Evolutionary conservation across 306 rosid genomes (phyloP), one percentile per base, ranked within the genome.

Genomic region (Elaeagnus macrophylla): DNA sequence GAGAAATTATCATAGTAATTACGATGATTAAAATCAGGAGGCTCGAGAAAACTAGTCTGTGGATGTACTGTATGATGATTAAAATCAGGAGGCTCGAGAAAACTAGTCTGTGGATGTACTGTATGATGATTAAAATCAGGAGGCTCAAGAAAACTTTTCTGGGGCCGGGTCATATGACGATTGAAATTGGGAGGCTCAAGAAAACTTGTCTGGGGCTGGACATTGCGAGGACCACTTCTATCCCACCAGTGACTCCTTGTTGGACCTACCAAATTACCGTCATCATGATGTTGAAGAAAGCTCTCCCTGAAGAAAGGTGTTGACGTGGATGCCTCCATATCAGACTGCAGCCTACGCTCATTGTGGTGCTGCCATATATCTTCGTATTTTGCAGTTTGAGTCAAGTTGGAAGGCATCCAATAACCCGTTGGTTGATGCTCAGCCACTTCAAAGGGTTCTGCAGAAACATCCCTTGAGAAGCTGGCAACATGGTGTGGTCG

Each of bases 161-260:
- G 83, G 54, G 67, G 68, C 15, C 64, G 79, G 47, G n/a, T n/a
- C n/a, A n/a, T 1, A 25, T 25, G 4, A 25, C 32, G 32, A 25
- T 25, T 25, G 32, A 25, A 25, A 25, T 25, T 25, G 32, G 32
- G 32, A 25, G 32, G 99, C 72, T 91, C 96, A 12, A 80, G 71
- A 65, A 91, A 84, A 76, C 99, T 91, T 40, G 86, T 57, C 60
- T 75, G 83, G 54, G 67, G 68, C 15, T 67, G 79, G 47, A 20
- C 74, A 39, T 53, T 56, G 12, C 13, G 73, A 0, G 56, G 63
- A n/a, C 19, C 51, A 51, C 72, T 80, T 71, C 99, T 81, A 48
- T 62, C 89, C 99, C 99, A 91, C 96, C 99, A 91, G 54, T 59
- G 84, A 45, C 85, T 80, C 70, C 62, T 52, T 35, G 48, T 52